Percentiles rank a stretch among this genome's conserved stretches.
These are phyloP conservation scores for Stentor coeruleus DNA, from an alignment of 73 alveolate genomes.

Conservation along the genomic window DNA sequence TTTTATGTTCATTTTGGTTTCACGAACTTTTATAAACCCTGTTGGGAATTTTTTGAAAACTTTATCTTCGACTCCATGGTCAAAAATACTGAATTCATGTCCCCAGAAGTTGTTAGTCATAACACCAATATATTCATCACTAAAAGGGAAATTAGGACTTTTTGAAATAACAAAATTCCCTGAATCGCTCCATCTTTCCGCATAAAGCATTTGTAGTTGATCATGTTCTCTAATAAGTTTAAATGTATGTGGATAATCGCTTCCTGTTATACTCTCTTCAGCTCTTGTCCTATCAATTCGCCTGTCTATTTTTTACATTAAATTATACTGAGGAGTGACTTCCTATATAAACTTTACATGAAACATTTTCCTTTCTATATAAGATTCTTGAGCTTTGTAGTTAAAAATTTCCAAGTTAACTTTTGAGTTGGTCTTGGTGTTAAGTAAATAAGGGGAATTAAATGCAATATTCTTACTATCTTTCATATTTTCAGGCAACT, in stretches of 20 bases:
- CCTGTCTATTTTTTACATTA: neutral
- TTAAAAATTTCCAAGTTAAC: neutral
- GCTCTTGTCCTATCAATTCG: slow-evolving; percentile 13
- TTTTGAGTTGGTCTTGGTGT: neutral
- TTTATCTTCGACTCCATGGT: slow-evolving; percentile 25
- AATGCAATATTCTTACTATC: neutral
- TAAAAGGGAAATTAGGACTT: neutral
- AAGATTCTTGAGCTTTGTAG: slow-evolving; percentile 13
- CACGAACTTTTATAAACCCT: slow-evolving; percentile 12
- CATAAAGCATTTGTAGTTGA: neutral
- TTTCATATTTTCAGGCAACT: neutral
- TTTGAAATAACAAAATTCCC: slow-evolving; percentile 11
- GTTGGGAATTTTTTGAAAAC: slow-evolving; percentile 4
- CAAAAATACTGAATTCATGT: neutral
- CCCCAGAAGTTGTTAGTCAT: slow-evolving; percentile 27
- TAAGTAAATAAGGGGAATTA: neutral
- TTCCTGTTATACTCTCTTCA: slow-evolving; percentile 22
- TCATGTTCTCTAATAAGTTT: slow-evolving; percentile 24
- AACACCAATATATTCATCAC: slow-evolving; percentile 12
- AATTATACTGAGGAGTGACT: neutral
- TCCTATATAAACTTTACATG: neutral
- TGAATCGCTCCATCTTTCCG: slow-evolving; percentile 15
- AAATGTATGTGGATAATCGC: slow-evolving; percentile 22
- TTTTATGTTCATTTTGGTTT: slow-evolving; percentile 1
- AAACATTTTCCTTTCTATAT: neutral